Conservation (phyloP, 2,329 filamentous ascomycete species). For the Neoarthrinium moseri region DNA sequence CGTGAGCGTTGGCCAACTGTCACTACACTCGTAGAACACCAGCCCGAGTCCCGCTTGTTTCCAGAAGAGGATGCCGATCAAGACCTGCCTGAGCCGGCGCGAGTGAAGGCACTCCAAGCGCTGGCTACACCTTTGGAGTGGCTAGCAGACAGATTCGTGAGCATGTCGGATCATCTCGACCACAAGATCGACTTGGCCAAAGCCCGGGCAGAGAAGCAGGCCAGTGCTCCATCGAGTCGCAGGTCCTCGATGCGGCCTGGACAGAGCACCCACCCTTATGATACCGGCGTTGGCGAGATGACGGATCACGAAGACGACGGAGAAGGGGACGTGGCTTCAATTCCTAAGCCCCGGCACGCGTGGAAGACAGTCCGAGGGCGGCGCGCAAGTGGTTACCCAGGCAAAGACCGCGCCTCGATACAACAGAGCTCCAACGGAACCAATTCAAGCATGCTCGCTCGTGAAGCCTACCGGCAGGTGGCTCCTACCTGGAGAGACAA, state of each 20-base stretch:
- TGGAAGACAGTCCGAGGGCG: conserved; percentile 11
- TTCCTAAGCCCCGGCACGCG: not conserved
- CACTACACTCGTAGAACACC: conserved; percentile 8
- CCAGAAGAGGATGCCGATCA: not conserved
- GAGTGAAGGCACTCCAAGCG: conserved; percentile 17
- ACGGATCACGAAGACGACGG: not conserved
- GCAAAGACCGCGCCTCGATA: conserved; percentile 33
- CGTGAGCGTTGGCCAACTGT: conserved; percentile 12
- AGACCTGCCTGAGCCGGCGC: not conserved
- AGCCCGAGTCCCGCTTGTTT: conserved; percentile 2
- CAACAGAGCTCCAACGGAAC: conserved; percentile 51
- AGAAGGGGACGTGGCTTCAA: not conserved
- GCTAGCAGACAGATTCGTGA: conserved; percentile 21
- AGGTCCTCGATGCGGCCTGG: conserved; percentile 18
- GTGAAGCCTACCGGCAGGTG: no score
- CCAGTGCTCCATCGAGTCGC: conserved; percentile 4
- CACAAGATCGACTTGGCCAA: conserved; percentile 19
- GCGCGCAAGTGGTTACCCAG: conserved; percentile 3
- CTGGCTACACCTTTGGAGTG: conserved; percentile 17
- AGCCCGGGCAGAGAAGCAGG: conserved; percentile 11
- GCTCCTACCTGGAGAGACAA: no score
- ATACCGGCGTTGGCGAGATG: conserved; percentile 18
- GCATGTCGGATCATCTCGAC: conserved; percentile 21
- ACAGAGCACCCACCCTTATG: conserved; percentile 29
- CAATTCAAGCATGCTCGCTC: no score